Base-by-base conservation (phyloP, 177 flowering plant species). In the Vitis hybrid region DNA sequence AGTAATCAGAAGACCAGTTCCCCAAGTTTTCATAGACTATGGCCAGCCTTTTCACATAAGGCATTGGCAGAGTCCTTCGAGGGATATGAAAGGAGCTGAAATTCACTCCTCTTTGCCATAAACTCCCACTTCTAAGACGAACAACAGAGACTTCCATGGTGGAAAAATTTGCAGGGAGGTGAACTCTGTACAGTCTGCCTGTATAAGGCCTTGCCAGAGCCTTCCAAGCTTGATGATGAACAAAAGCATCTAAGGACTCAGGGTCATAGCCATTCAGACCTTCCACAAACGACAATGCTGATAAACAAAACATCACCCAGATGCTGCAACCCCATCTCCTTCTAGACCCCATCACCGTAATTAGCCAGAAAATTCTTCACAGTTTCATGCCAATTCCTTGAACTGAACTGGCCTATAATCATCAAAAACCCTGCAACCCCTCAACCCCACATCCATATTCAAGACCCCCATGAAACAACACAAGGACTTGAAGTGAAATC, bases 81-180 rank as follows among this genome's bases (percentile, higher is more conserved):
- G 93, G 95, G 59, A 88, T 74, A 9, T 10, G 2, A 53, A 88
- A 61, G 0, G 59, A 59, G 19, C 73, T 73, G 58, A 73, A 66
- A 66, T 83, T 84, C 0, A 70, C 80, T 57, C 93, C 95, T 61
- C 76, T 70, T 11, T 2, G 20, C 90, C 88, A 85, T 9, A 90
- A 77, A 12, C 73, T 74, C 6, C 77, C 61, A 34, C 80, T 86
- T 29, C 87, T 70, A 2, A 88, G 59, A 51, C 85, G 73, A 11
- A 86, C 68, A 50, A 76, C 71, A 0, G 88, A 84, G 14, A 66
- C 82, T 58, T 81, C 73, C 39, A 87, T 72, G 16, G 84, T 84
- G 1, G 87, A 73, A 51, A 76, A 75, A 54, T 84, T 87, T 0
- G 80, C 18, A 61, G 91, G 95, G 18, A 87, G 84, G 2, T 81